Evolutionary conservation across 164 flowering plant species (phyloP).

Genomic region (Annona cherimola): DNA sequence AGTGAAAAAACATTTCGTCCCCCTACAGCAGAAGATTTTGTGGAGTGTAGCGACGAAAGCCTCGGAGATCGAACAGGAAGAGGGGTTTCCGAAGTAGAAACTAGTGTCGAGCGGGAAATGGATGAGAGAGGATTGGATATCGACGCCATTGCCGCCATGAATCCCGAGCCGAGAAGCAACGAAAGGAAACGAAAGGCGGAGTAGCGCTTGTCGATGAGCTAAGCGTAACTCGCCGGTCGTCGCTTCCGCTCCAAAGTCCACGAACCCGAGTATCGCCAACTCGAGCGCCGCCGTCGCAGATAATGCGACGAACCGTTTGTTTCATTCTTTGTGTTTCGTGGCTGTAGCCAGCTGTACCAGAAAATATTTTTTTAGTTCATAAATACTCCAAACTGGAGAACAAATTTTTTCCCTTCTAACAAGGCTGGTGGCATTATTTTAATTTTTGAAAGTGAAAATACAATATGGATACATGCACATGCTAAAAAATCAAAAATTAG

Average conservation of each 20-base stretch:
- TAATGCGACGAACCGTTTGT: too few species aligned
- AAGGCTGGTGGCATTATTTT: too few species aligned
- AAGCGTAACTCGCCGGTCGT: neutral
- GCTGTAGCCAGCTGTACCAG: too few species aligned
- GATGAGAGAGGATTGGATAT: constrained; percentile 17
- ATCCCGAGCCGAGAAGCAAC: neutral
- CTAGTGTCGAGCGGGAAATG: constrained; percentile 7
- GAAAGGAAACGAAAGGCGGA: too few species aligned
- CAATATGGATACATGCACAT: too few species aligned
- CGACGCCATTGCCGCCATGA: constrained; percentile 25
- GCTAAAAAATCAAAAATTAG: too few species aligned
- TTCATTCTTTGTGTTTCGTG: too few species aligned
- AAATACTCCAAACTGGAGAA: too few species aligned
- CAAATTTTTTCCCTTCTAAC: too few species aligned
- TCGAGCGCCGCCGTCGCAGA: neutral
- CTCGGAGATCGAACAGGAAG: constrained; percentile 6
- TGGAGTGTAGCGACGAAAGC: constrained; percentile 11
- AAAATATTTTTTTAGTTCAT: too few species aligned
- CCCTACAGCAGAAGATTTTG: constrained; percentile 4
- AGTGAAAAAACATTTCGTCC: neutral
- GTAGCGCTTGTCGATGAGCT: neutral
- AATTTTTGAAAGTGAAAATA: too few species aligned
- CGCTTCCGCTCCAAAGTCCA: neutral
- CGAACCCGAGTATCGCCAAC: neutral
- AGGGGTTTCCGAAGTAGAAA: constrained; percentile 3